phyloP scores from a whole-genome alignment of 495 filamentous ascomycete genomes.

The Penicillium psychrofluorescens region DNA sequence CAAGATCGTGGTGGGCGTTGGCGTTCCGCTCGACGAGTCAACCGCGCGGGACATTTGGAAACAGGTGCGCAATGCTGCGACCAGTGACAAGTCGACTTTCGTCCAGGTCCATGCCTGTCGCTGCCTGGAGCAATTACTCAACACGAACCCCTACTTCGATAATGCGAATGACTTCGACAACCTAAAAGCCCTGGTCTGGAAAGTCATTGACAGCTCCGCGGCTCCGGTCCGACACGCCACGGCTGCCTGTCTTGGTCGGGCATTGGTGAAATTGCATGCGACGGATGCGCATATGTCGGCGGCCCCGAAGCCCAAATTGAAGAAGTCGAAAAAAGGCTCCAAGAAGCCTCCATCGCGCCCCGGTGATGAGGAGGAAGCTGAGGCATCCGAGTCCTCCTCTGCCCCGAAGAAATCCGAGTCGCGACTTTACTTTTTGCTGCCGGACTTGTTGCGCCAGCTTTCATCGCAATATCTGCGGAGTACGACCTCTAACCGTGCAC shows the following conservation, averaged over 20 bases:
- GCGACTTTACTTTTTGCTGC: constrained; percentile 62
- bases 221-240: constrained; percentile 72
- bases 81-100: constrained; percentile 72
- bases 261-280: constrained; percentile 73
- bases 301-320: constrained; percentile 58
- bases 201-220: constrained; percentile 72
- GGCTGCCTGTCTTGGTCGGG: constrained; percentile 75
- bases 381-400: constrained; percentile 63
- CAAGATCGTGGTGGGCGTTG: constrained; percentile 67
- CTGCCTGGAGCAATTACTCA: constrained; percentile 68
- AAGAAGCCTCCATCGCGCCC: constrained; percentile 61
- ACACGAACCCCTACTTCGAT: constrained; percentile 70
- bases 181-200: constrained; percentile 70
- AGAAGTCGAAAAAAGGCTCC: constrained; percentile 64
- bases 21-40: constrained; percentile 70
- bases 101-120: constrained; percentile 75
- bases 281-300: constrained; percentile 46
- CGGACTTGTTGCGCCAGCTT: constrained; percentile 73
- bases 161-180: constrained; percentile 89
- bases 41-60: constrained; percentile 93
- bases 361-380: constrained; percentile 67
- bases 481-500: constrained; percentile 70
- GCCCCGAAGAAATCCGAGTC: constrained; percentile 62
- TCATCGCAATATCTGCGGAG: constrained; percentile 74
- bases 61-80: constrained; percentile 68